Percentiles rank a stretch among this genome's conserved stretches.
Conservation (phyloP, 73 alveolate genomes). For the Effrenium voratum region DNA sequence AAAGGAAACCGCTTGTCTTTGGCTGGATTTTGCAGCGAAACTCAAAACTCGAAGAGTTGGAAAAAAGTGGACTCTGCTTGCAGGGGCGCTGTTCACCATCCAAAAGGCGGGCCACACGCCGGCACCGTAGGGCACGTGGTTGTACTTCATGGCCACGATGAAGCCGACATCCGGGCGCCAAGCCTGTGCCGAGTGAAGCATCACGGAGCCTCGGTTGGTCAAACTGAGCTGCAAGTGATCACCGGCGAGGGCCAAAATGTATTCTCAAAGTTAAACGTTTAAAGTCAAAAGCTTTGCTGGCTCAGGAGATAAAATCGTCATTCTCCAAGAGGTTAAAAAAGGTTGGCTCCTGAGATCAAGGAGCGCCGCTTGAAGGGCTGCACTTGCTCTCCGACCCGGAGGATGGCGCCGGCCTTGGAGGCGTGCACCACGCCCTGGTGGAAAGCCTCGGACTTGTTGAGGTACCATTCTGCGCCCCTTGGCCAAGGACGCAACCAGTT, state of each 20-base stretch:
- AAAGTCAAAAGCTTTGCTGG: no score
- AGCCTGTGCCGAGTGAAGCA: conserved; percentile 85
- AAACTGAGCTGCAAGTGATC: no score
- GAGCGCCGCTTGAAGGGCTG: conserved; percentile 91
- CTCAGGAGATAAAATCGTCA: no score
- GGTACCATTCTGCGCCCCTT: conserved; percentile 52
- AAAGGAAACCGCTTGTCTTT: no score
- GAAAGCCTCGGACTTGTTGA: conserved; percentile 78
- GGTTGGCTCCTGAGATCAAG: no score
- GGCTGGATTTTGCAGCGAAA: neutral
- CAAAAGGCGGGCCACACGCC: conserved; percentile 77
- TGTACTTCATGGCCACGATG: conserved; percentile 90
- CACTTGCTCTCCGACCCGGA: conserved; percentile 87
- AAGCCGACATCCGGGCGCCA: conserved; percentile 89
- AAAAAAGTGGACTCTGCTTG: neutral
- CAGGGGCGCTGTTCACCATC: conserved; percentile 42
- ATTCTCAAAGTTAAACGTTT: no score
- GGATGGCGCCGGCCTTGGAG: conserved; percentile 43
- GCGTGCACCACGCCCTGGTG: conserved; percentile 57
- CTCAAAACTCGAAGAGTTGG: neutral
- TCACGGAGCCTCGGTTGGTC: no score
- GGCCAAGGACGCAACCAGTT: no score
- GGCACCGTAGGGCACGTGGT: conserved; percentile 75
- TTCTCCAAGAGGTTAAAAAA: no score
- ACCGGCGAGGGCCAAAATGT: no score